These are phyloP conservation scores for Fusarium incarnatum DNA, from an alignment of 2,329 filamentous ascomycete species.

Conservation along the genomic window DNA sequence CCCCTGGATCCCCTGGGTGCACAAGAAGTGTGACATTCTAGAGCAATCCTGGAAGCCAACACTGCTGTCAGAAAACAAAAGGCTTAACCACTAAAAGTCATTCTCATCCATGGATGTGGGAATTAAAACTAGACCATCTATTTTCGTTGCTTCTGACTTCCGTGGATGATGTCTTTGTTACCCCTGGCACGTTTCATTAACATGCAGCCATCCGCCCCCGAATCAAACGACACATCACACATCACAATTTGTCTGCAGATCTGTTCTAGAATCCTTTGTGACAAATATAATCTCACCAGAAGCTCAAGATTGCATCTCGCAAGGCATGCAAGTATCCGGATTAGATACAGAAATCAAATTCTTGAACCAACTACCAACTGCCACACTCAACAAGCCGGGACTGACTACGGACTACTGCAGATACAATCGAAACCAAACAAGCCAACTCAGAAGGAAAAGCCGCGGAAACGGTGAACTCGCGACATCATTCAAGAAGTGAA, in stretches of 20 bases:
- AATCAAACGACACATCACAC: not conserved
- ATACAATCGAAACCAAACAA: not conserved
- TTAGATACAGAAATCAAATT: not conserved
- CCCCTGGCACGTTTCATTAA: not conserved
- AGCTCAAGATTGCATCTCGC: not conserved
- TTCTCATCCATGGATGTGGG: not conserved
- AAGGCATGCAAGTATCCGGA: not conserved
- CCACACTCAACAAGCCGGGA: not conserved
- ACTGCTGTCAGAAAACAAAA: not conserved
- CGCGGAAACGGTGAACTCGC: no score
- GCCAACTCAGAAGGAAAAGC: not conserved
- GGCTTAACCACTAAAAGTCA: not conserved
- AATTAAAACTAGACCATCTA: not conserved
- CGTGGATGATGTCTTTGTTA: not conserved
- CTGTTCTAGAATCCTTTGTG: not conserved
- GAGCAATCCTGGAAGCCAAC: not conserved
- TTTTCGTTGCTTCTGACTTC: not conserved
- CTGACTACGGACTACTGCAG: not conserved
- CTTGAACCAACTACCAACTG: not conserved
- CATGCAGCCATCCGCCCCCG: not conserved
- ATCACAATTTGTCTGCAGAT: not conserved
- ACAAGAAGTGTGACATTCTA: not conserved
- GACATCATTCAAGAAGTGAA: constrained; percentile 28
- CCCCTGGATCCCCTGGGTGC: not conserved
- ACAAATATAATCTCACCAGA: not conserved